Conservation (phyloP, 805 yeast species). For the Brettanomyces bruxellensis region DNA sequence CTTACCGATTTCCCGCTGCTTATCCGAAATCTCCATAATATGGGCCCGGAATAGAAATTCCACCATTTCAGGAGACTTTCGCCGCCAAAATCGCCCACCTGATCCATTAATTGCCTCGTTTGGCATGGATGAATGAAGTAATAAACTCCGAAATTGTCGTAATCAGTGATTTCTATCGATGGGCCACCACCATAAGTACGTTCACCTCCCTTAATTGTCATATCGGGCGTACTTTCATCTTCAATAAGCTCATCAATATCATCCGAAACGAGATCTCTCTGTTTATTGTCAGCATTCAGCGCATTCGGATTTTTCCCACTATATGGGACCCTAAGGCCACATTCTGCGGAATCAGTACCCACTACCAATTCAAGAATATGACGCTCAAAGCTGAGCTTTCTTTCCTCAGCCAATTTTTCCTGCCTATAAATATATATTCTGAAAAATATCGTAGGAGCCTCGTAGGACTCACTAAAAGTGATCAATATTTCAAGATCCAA, state of each 20-base stretch:
- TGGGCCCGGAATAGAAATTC: slow-evolving; percentile 2
- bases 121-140: slow-evolving; percentile 15
- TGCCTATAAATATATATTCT: neutral
- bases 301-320: too few species aligned
- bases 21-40: neutral
- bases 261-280: too few species aligned
- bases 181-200: neutral
- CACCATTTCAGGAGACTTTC: slow-evolving; percentile 3
- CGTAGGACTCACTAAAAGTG: neutral
- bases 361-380: neutral
- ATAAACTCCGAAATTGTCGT: neutral
- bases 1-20: neutral
- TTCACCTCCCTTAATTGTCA: neutral
- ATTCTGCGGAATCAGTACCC: too few species aligned
- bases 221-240: too few species aligned
- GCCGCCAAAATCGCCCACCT: neutral
- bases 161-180: neutral
- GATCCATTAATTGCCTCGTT: slow-evolving; percentile 1
- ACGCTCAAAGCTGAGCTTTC: neutral
- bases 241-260: too few species aligned
- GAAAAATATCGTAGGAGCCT: neutral
- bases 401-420: neutral
- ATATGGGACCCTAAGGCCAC: too few species aligned
- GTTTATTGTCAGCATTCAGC: too few species aligned
- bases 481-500: neutral